phyloP scores from a whole-genome alignment of 2,329 filamentous ascomycete species.

The Pleomassaria siparia region DNA sequence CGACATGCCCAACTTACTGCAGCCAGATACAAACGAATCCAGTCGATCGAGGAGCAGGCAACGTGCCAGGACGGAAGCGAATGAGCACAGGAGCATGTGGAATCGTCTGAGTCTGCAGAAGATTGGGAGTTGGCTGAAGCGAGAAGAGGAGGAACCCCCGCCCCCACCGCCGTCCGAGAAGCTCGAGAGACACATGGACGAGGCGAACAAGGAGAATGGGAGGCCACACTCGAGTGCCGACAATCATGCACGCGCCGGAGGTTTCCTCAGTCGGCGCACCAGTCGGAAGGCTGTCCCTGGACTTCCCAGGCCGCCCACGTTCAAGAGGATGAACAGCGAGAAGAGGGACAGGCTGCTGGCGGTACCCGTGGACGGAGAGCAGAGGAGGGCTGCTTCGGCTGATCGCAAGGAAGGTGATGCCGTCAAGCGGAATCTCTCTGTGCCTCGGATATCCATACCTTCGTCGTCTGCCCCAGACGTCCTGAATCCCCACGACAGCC shows the following conservation, averaged over 20 bases:
- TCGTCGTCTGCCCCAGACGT: constrained; percentile 45
- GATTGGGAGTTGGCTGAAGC: constrained; percentile 45
- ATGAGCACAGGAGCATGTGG: constrained; percentile 40
- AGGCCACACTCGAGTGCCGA: constrained; percentile 38
- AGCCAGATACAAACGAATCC: constrained; percentile 29
- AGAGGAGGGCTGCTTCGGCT: constrained; percentile 73
- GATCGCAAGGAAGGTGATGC: constrained; percentile 67
- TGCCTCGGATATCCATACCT: constrained; percentile 39
- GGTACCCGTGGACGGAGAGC: constrained; percentile 62
- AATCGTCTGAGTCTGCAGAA: constrained; percentile 41
- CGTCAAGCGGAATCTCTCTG: constrained; percentile 48
- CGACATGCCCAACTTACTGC: constrained; percentile 30
- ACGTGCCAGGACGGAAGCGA: constrained; percentile 35
- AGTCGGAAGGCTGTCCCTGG: constrained; percentile 71
- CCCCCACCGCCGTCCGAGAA: constrained; percentile 6
- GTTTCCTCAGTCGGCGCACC: constrained; percentile 29
- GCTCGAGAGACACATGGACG: constrained; percentile 13
- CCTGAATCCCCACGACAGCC: constrained; percentile 32
- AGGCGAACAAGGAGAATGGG: constrained; percentile 36
- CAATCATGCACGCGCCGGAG: constrained; percentile 17
- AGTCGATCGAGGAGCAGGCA: constrained; percentile 34
- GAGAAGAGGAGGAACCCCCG: constrained; percentile 38
- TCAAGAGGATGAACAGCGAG: constrained; percentile 82
- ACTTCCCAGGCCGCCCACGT: constrained; percentile 74
- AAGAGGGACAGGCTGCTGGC: constrained; percentile 71